Evolutionary conservation across 352 stramenopile genomes (phyloP), one percentile per base, ranked within the genome.

Genomic region (Pythium phragmiticola): DNA sequence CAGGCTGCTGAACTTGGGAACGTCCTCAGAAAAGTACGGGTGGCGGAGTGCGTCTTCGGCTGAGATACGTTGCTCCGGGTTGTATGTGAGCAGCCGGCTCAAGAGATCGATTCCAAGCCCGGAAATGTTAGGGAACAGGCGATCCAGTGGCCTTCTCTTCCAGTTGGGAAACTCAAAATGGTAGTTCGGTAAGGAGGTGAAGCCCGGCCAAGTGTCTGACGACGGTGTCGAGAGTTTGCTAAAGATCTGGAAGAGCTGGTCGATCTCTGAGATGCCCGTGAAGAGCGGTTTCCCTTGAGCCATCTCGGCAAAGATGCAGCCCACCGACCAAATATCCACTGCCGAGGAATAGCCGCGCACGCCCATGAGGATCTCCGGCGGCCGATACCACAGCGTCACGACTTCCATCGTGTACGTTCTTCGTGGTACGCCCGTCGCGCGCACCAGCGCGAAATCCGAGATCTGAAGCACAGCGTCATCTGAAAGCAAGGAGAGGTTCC

Each of bases 301-400:
- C 87, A 99, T 98, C 75, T 99, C 97, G 4, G 95, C 97, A 75
- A 99, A 98, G 42, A 99, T 99, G 65, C 96, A 99, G 2, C 97
- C 97, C 23, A 95, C 81, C 23, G 78, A 98, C 93, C 92, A 98
- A 55, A 98, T 98, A 61, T 98, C 93, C 28, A 98, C 84, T 7
- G 84, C 80, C 0, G 82, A 87, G 7, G 84, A 94, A 60, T 95
- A 95, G 0, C 78, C 83, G n/a, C 84, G 77, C 7, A 92, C 82
- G 16, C 89, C 90, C 82, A 97, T 94, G 17, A 97, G 68, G 5
- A 97, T 91, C 65, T 97, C 90, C 2, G 90, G 90, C 13, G 90
- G 84, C 2, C 89, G 81, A 62, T 97, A 97, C 89, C 90, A 97
- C 13, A 97, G 74, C 9, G 90, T 97, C 30, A 97, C 88, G 3